Conservation (phyloP, 768 basidiomycete species). For the Lactarius pseudohatsudake region DNA sequence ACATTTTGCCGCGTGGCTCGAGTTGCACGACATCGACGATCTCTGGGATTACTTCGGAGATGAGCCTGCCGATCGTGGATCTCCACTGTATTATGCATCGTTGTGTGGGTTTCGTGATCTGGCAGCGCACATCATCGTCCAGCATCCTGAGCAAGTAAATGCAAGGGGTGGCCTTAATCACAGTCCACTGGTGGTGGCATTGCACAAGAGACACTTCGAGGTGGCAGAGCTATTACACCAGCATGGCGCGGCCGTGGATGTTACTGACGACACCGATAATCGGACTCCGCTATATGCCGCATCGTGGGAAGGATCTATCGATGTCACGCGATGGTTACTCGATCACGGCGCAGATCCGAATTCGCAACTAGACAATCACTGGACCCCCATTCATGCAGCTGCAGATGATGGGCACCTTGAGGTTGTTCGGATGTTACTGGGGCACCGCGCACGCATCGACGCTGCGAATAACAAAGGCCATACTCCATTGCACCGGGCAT, state of each 20-base stretch:
- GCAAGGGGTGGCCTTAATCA: neutral
- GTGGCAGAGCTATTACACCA: neutral
- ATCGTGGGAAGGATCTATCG: neutral
- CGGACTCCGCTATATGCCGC: neutral
- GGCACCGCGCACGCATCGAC: no score
- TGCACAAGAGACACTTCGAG: neutral
- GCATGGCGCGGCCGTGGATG: neutral
- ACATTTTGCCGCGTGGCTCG: neutral
- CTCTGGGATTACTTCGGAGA: neutral
- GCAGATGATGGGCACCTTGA: no score
- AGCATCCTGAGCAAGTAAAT: neutral
- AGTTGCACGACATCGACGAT: neutral
- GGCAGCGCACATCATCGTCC: neutral
- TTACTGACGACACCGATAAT: rapidly evolving
- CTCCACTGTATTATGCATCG: neutral
- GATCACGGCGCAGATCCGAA: no score
- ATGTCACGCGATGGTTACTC: neutral
- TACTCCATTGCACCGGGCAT: no score
- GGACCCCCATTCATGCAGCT: no score
- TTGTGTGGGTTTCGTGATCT: neutral
- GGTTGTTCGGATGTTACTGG: no score
- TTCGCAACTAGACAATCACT: no score
- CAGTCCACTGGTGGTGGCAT: neutral
- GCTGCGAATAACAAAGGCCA: no score
- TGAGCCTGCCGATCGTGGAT: neutral